A percentile compares a stretch with the other conserved stretches of the same genome.
These are phyloP conservation scores for Candida ipomoeae DNA, from an alignment of 805 yeast genomes.

Conservation along the genomic window DNA sequence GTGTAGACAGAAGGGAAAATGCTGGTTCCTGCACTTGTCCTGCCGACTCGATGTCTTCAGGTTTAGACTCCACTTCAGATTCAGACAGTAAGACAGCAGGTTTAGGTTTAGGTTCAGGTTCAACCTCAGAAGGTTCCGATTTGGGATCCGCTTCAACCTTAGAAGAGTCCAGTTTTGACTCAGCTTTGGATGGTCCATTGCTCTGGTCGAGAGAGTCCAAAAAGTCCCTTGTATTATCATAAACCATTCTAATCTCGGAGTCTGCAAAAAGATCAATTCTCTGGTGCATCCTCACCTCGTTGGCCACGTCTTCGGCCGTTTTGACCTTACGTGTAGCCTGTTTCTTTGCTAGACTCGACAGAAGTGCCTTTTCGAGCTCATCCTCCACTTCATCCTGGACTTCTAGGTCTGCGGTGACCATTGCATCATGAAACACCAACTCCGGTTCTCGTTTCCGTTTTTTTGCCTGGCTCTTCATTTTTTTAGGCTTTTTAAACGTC, in stretches of 20 bases:
- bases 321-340: constrained; percentile 22
- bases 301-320: constrained; percentile 36
- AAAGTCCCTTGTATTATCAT: constrained; percentile 41
- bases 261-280: constrained; percentile 17
- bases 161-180: neutral
- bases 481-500: constrained; percentile 30
- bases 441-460: constrained; percentile 20
- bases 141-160: neutral
- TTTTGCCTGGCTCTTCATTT: neutral
- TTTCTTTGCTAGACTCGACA: constrained; percentile 27
- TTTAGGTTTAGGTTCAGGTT: neutral
- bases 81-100: no score
- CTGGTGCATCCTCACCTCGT: constrained; percentile 28
- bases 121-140: neutral
- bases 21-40: neutral
- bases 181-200: no score
- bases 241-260: constrained; percentile 15
- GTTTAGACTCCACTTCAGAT: neutral
- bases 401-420: constrained; percentile 15
- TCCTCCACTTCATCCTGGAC: constrained; percentile 26
- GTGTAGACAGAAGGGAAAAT: constrained; percentile 12
- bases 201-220: constrained; percentile 19
- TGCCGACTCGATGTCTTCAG: neutral
- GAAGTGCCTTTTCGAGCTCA: constrained; percentile 30
- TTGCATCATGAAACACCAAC: constrained; percentile 27